These are phyloP conservation scores for Teratosphaeria epicoccoides DNA, from an alignment of 2,329 filamentous ascomycete genomes.

Conservation along the genomic window DNA sequence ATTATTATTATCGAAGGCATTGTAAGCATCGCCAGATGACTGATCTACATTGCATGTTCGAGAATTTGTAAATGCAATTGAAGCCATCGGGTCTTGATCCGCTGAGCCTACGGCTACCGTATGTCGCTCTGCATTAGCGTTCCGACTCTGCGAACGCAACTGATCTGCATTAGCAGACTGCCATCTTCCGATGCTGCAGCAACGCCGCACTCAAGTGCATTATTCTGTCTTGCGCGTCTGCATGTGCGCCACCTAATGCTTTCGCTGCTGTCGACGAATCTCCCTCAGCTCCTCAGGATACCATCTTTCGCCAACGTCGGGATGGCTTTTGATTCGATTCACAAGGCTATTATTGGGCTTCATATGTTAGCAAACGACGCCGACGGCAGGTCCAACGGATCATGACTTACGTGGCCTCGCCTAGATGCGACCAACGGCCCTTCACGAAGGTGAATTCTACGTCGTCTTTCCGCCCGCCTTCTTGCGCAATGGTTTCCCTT, in stretches of 20 bases:
- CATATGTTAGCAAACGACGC: background rate
- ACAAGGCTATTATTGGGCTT: conserved; percentile 38
- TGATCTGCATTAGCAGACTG: background rate
- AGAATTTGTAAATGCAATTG: too few relatives aligned
- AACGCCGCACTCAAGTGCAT: conserved; percentile 4
- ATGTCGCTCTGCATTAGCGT: background rate
- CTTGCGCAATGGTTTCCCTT: conserved; percentile 44
- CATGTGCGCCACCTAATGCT: background rate
- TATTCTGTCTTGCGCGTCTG: background rate
- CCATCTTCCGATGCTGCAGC: background rate
- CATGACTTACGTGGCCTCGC: conserved; percentile 55
- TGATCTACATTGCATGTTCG: background rate
- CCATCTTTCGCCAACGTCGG: conserved; percentile 74
- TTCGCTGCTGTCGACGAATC: conserved; percentile 31
- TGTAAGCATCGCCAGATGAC: background rate
- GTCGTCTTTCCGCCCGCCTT: conserved; percentile 52
- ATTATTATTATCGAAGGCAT: background rate
- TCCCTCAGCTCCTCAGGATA: conserved; percentile 36
- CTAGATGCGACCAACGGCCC: conserved; percentile 56
- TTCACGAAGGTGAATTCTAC: conserved; percentile 79
- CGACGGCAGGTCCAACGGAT: background rate
- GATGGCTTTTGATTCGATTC: conserved; percentile 78
- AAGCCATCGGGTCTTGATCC: background rate
- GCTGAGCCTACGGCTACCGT: background rate
- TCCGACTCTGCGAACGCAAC: background rate